Base-by-base conservation (phyloP, 2,329 filamentous ascomycete species). In the Arachnomyces sp. region DNA sequence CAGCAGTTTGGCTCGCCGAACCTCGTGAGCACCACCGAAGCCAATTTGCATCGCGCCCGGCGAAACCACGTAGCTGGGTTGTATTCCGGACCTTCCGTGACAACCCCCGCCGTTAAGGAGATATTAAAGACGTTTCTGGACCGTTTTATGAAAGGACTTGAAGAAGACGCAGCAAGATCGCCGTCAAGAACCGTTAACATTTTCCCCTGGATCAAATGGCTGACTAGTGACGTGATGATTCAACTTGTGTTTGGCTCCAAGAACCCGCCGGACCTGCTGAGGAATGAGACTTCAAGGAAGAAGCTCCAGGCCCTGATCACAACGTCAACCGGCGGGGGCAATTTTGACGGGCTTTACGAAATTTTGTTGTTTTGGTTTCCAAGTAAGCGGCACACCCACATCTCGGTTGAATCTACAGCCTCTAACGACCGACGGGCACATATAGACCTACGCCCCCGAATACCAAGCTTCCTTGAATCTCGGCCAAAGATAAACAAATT, bases 211-310 rank as follows among this genome's bases (percentile, higher is more conserved):
- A 18, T 49, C 13, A 49, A 38, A 18, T 49, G 45, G 40, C 30
- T 47, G 16, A 40, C 43, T 12, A 36, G 28, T 9, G 47, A 49
- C 43, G 40, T 49, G n/a, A 47, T 49, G 34, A 40, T 46, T 30
- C 40, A 43, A 11, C 21, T 43, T 29, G 31, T 44, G 6, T 47
- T 40, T 17, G 47, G 47, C 11, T 30, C 37, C 21, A 34, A 37
- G 21, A 31, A 40, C n/a, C 18, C 36, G 17, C 37, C 41, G 12
- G 41, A 42, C 31, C 14, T 49, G 3, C 34, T 49, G 25, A 42
- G 16, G 30, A 42, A 45, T 15, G 32, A 43, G 16, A 29, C 36
- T 18, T 47, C 47, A 12, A 47, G 47, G 33, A 15, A 18, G 12
- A 35, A 28, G 6, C 44, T 42, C 35, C 8, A 36, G 13, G 41